These are phyloP conservation scores for Plasmodium coatneyi DNA, from an alignment of 169 alveolate genomes.

Conservation along the genomic window DNA sequence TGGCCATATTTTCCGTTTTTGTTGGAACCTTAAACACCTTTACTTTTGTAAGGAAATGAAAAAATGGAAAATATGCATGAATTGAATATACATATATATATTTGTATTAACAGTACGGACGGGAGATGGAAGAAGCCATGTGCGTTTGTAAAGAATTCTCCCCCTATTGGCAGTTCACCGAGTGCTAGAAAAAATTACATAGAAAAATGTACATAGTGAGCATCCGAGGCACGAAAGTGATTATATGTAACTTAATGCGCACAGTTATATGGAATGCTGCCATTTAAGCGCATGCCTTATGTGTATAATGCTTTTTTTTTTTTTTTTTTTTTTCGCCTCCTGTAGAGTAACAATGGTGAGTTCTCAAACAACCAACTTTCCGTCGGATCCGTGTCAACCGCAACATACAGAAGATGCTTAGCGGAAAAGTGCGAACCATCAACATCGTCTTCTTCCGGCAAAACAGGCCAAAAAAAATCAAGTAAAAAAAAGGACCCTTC, in stretches of 20 bases:
- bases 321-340: neutral
- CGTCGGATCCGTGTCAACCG: neutral
- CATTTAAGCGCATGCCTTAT: neutral
- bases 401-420: neutral
- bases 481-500: neutral
- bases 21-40: neutral
- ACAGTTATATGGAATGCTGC: neutral
- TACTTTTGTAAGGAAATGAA: neutral
- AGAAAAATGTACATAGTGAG: neutral
- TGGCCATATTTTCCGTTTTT: slow-evolving; percentile 3
- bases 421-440: neutral
- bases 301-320: neutral
- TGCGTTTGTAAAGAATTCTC: neutral
- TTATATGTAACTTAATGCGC: neutral
- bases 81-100: neutral
- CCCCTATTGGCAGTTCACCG: neutral
- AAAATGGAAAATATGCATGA: neutral
- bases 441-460: neutral
- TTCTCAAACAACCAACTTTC: neutral
- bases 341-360: neutral
- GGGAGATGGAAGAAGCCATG: neutral
- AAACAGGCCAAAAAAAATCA: neutral
- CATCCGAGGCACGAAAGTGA: neutral
- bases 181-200: neutral
- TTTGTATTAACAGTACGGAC: neutral